Evolutionary conservation across 176 grass and related monocot species (phyloP).

Genomic region (Aechmea fasciata): DNA sequence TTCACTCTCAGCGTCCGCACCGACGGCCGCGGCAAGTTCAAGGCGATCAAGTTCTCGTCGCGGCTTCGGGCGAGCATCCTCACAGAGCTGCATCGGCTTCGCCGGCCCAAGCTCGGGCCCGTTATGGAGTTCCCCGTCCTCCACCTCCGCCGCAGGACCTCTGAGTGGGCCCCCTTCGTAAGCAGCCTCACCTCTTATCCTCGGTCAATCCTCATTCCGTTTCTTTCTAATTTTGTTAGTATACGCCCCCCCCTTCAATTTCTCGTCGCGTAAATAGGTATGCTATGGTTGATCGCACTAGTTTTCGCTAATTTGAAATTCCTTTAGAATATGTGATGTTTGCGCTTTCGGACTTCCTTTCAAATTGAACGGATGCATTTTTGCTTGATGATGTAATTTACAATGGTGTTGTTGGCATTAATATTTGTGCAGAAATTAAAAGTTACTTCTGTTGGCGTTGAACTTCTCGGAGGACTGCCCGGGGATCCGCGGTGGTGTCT

Average conservation of each 20-base stretch:
- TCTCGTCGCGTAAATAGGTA: too few species aligned
- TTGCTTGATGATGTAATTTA: conserved; percentile 17
- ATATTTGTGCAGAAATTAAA: conserved; percentile 69
- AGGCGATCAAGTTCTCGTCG: conserved; percentile 73
- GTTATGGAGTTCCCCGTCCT: conserved; percentile 72
- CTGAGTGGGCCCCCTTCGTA: conserved; percentile 84
- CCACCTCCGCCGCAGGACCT: conserved; percentile 71
- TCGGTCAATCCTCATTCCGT: background rate
- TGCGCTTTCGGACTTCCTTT: conserved; percentile 6
- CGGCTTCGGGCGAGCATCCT: conserved; percentile 73
- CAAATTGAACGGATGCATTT: conserved; percentile 7
- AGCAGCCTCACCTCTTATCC: conserved; percentile 6
- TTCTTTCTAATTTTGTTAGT: conserved; percentile 2
- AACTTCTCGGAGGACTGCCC: conserved; percentile 70
- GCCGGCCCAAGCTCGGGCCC: conserved; percentile 36
- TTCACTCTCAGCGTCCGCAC: conserved; percentile 69
- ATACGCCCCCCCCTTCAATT: background rate
- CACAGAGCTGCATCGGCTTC: conserved; percentile 76
- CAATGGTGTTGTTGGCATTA: conserved; percentile 15
- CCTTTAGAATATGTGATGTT: background rate
- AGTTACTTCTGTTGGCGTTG: conserved; percentile 71
- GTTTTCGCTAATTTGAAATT: too few species aligned
- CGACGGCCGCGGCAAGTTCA: conserved; percentile 70
- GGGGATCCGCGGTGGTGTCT: conserved; percentile 78
- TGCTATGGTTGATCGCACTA: too few species aligned